Conservation (phyloP, 2,329 filamentous ascomycete species). For the Aureobasidium namibiae region DNA sequence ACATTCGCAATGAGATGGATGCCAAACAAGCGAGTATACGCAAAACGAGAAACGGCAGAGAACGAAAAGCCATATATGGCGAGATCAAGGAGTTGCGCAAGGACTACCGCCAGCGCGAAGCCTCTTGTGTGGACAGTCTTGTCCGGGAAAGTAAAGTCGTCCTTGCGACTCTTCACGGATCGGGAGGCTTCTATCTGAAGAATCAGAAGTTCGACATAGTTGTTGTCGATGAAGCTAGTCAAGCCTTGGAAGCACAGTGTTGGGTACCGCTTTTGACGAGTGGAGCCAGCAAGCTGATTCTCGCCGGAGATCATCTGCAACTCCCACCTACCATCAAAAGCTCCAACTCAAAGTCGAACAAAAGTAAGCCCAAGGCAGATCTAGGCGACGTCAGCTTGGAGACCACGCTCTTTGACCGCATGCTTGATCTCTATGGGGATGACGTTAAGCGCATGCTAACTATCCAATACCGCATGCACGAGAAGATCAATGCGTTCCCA, state of each 20-base stretch:
- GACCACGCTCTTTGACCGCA: constrained; percentile 84
- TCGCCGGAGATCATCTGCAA: constrained; percentile 91
- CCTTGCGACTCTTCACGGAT: constrained; percentile 84
- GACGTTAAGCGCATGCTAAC: constrained; percentile 90
- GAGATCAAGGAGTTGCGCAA: constrained; percentile 80
- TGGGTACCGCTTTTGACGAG: constrained; percentile 78
- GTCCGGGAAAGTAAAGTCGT: constrained; percentile 76
- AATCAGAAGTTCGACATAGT: constrained; percentile 84
- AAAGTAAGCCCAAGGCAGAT: constrained; percentile 23
- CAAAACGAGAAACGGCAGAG: constrained; percentile 74
- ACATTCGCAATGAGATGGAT: constrained; percentile 89
- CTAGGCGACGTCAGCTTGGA: constrained; percentile 51
- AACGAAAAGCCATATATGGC: constrained; percentile 71
- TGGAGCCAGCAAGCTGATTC: constrained; percentile 70
- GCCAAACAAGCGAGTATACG: constrained; percentile 79
- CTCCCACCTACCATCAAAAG: constrained; percentile 92
- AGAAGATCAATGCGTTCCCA: constrained; percentile 89
- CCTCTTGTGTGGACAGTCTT: constrained; percentile 67
- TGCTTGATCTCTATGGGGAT: constrained; percentile 72
- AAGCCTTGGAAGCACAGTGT: constrained; percentile 91
- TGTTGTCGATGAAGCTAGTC: constrained; percentile 91
- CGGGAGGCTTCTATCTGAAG: constrained; percentile 74
- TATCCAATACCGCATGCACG: constrained; percentile 97
- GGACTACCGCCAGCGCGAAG: constrained; percentile 81
- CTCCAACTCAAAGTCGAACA: constrained; percentile 37